Base-by-base conservation (phyloP, 2,329 filamentous ascomycete species). In the Trichoderma afroharzianum region DNA sequence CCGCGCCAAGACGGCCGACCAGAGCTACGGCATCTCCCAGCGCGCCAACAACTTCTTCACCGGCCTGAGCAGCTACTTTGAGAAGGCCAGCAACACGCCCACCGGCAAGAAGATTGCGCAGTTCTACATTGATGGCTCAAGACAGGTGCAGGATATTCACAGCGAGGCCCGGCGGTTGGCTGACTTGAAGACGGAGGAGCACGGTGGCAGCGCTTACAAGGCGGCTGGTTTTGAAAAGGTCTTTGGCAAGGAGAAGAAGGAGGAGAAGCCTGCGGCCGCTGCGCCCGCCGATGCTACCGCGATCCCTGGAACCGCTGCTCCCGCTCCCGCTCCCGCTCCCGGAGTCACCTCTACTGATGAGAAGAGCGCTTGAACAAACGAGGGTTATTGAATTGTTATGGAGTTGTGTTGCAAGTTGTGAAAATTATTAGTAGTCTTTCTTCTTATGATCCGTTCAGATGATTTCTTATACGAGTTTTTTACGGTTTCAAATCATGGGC, bases 121-220 rank as follows among this genome's bases (percentile, higher is more conserved):
- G 74, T 99, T 99, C 84, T 99, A 99, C 84, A 88, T 91, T 8
- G 87, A 93, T 76, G 89, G 93, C 74, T 91, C 92, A 80, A 94
- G 94, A 84, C 95, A 98, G 83, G 94, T 98, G 36, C 87, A 94
- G 77, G 96, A 99, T 80, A 96, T 99, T 61, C 96, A 99, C 83
- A 88, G 87, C 74, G 96, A 99, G 87, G 96, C 96, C 36, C 88
- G 92, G 74, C 91, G 96, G 76, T 86, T 99, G 69, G 95, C 95
- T 63, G 90, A 97, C 75, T 82, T 99, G 76, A 98, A 98, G 91
- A 91, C 90, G 80, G 83, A 89, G 73, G 86, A 89, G 80, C 81
- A 85, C 59, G 88, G 88, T 24, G 87, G 86, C 64, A 88, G 85
- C 74, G 87, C 89, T 59, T 86, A 88, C 81, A 88, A 88, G 83